Base-by-base conservation (phyloP, 2,329 filamentous ascomycete genomes). In the Xylogone sp. region DNA sequence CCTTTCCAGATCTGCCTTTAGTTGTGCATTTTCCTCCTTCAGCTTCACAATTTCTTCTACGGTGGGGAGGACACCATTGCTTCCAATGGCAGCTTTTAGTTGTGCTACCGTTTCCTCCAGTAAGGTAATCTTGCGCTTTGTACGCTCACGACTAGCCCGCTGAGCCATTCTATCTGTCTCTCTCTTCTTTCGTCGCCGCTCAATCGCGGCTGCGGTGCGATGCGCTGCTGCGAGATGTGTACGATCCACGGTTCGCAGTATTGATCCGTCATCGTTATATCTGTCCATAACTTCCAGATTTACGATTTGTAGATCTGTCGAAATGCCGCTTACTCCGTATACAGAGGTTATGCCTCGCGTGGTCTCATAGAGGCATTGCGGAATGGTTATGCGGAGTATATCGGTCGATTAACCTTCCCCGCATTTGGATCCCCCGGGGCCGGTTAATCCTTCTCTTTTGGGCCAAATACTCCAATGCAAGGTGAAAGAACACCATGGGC, bases 141-240 rank as follows among this genome's bases (percentile, higher is more conserved):
- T 68, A 9, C 65, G 57, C 46, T 68, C 65, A 13, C 65, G 62
- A 8, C 64, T 62, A n/a, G 62, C 50, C 3, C 65, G 56, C 52
- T 68, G 65, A 7, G 65, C 64, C 44, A 62, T 62, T 51, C 65
- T 64, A 46, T 68, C 65, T 12, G 67, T 61, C 45, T 68, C 65
- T 12, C 65, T 54, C 54, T 68, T 68, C 55, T 65, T 63, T 24
- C 20, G 43, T 18, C 22, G 20, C 19, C 43, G 43, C n/a, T 21
- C 43, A 16, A 16, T 27, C 19, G 43, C 43, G 3, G 20, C 22
- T 18, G n/a, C 13, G 6, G 43, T 19, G 13, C 16, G 43, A 12
- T n/a, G 43, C 4, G 6, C 9, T 12, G 21, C 43, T 18, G 43
- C 34, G n/a, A 39, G 34, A 39, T 16, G 13, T 16, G 34, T 18